Conservation (phyloP, 441 rosid species). For the Pelargonium fulgidum region DNA sequence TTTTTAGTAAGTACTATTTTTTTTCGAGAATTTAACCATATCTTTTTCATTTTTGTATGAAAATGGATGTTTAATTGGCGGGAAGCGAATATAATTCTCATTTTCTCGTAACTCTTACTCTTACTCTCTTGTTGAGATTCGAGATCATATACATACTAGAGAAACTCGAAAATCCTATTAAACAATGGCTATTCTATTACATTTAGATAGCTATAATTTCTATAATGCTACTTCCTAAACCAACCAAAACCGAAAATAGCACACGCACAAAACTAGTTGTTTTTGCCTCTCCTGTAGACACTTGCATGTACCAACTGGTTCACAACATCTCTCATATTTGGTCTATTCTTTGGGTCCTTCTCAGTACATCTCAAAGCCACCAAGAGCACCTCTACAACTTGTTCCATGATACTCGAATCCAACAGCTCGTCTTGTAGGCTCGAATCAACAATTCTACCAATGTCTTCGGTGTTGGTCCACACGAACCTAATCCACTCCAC, state of each 20-base stretch:
- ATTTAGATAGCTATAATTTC: too few relatives aligned
- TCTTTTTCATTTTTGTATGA: too few relatives aligned
- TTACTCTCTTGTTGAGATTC: too few relatives aligned
- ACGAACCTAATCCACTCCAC: conserved; percentile 45
- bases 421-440: conserved; percentile 38
- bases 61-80: too few relatives aligned
- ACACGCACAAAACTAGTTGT: neutral
- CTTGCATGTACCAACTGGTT: conserved; percentile 36
- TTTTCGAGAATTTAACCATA: too few relatives aligned
- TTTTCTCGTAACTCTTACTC: too few relatives aligned
- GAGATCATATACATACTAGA: too few relatives aligned
- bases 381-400: conserved; percentile 33
- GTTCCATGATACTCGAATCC: conserved; percentile 39
- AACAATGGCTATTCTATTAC: too few relatives aligned
- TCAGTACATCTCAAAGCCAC: conserved; percentile 53
- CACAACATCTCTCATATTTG: conserved; percentile 68
- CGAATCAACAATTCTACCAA: conserved; percentile 39
- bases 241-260: neutral
- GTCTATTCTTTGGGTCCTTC: conserved; percentile 48
- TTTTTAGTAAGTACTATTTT: too few relatives aligned
- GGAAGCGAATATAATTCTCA: too few relatives aligned
- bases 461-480: conserved; percentile 33
- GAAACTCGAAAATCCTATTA: too few relatives aligned
- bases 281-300: conserved; percentile 9
- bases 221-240: too few relatives aligned